Percentiles rank a stretch among this genome's conserved stretches.
These are phyloP conservation scores for Euclidium syriacum DNA, from an alignment of 345 rosid species.

Conservation along the genomic window DNA sequence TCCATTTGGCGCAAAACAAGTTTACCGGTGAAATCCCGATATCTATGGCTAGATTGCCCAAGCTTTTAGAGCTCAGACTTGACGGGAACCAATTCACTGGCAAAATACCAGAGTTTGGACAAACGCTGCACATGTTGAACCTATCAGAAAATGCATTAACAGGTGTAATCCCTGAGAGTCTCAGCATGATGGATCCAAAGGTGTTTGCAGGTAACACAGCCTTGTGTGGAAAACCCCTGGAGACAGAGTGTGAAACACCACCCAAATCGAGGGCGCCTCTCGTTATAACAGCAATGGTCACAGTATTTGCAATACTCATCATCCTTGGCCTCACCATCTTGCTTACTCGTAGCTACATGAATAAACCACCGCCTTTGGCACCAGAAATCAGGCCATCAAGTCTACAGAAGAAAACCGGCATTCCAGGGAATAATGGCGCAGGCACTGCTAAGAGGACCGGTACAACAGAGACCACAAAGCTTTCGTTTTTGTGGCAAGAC, in stretches of 20 bases:
- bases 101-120: slow-evolving; percentile 45
- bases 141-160: slow-evolving; percentile 56
- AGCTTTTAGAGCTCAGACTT: slow-evolving; percentile 51
- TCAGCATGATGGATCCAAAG: slow-evolving; percentile 30
- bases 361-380: neutral
- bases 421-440: slow-evolving; percentile 17
- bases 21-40: slow-evolving; percentile 63
- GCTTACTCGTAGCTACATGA: slow-evolving; percentile 1
- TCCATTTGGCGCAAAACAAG: slow-evolving; percentile 45
- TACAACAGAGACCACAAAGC: slow-evolving; percentile 24
- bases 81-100: slow-evolving; percentile 69
- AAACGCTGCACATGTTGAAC: slow-evolving; percentile 35
- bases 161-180: slow-evolving; percentile 55
- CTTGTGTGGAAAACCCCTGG: slow-evolving; percentile 62
- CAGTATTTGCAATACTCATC: slow-evolving; percentile 15
- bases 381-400: slow-evolving; percentile 47
- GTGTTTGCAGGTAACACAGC: slow-evolving; percentile 65
- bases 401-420: slow-evolving; percentile 44
- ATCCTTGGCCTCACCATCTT: slow-evolving; percentile 9
- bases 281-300: slow-evolving; percentile 19
- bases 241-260: slow-evolving; percentile 13
- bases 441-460: slow-evolving; percentile 19
- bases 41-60: slow-evolving; percentile 46
- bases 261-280: slow-evolving; percentile 5
- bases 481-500: slow-evolving; percentile 71